These are phyloP conservation scores for Deinandra increscens DNA, from an alignment of 129 eudicot species.

Conservation along the genomic window DNA sequence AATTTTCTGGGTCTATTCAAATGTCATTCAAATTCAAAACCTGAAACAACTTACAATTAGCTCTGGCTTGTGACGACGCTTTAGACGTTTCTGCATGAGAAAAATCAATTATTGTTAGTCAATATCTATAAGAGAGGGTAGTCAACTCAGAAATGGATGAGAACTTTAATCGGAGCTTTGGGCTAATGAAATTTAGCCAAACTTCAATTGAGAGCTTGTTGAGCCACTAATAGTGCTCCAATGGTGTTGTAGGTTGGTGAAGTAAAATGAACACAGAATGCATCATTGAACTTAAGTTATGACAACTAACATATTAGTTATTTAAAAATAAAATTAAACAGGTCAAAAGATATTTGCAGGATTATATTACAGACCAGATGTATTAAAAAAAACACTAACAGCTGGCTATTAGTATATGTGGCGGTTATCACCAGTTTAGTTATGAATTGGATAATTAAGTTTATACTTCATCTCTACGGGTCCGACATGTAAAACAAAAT, in stretches of 20 bases:
- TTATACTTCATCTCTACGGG: too few species aligned
- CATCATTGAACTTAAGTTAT: background rate
- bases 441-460: too few species aligned
- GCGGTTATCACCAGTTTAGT: too few species aligned
- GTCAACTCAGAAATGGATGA: slow-evolving; percentile 82
- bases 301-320: too few species aligned
- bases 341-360: too few species aligned
- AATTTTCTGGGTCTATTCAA: background rate
- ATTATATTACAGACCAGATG: too few species aligned
- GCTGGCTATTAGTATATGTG: too few species aligned
- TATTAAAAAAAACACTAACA: too few species aligned
- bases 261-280: slow-evolving; percentile 3
- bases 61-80: slow-evolving; percentile 78
- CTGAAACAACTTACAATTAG: slow-evolving; percentile 61
- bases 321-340: too few species aligned
- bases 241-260: slow-evolving; percentile 78
- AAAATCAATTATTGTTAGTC: slow-evolving; percentile 10
- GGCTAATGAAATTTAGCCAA: slow-evolving; percentile 79
- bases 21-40: background rate
- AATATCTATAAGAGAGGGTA: slow-evolving; percentile 14
- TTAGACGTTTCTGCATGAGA: slow-evolving; percentile 83
- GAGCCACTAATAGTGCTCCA: slow-evolving; percentile 98
- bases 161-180: slow-evolving; percentile 69
- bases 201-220: slow-evolving; percentile 82
- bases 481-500: too few species aligned